A percentile compares a stretch with the other conserved stretches of the same genome.
Evolutionary conservation across 345 rosid genomes (phyloP).

Genomic region (Hypericum androsaemum): DNA sequence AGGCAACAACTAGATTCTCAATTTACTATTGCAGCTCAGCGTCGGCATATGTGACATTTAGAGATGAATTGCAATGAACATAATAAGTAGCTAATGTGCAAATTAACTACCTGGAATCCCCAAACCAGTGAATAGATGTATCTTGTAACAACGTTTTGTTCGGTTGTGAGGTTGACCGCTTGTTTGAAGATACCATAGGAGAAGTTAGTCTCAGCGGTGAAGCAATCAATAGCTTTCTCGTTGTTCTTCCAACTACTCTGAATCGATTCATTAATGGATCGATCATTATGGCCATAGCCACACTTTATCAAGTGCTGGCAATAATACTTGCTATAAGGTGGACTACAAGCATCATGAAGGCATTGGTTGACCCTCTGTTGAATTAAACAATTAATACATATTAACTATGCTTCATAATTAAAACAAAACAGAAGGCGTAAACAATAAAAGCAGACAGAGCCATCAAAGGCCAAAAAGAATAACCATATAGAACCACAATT

Average conservation of each 20-base stretch:
- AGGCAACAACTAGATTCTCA: neutral
- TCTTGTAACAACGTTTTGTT: constrained; percentile 35
- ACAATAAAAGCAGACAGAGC: too few relatives aligned
- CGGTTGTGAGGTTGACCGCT: constrained; percentile 49
- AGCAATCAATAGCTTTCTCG: constrained; percentile 39
- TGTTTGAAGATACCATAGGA: constrained; percentile 45
- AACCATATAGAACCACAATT: too few relatives aligned
- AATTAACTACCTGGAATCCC: constrained; percentile 76
- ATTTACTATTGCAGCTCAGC: neutral
- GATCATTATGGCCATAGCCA: constrained; percentile 20
- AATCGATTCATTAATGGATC: rapidly evolving
- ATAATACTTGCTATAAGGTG: rapidly evolving
- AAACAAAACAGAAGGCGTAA: too few relatives aligned
- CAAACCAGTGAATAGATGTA: constrained; percentile 70
- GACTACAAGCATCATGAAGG: constrained; percentile 52
- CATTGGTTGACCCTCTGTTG: constrained; percentile 85
- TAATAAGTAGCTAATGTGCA: too few relatives aligned
- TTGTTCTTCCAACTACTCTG: constrained; percentile 27
- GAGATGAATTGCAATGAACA: neutral
- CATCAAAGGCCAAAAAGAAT: too few relatives aligned
- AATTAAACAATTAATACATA: constrained; percentile 3
- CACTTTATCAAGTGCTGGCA: constrained; percentile 56
- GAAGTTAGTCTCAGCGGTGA: constrained; percentile 23
- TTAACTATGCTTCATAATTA: neutral
- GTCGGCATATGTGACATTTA: neutral